Evolutionary conservation across 2,329 filamentous ascomycete genomes (phyloP).

Genomic region (Bipolaris gigantea): DNA sequence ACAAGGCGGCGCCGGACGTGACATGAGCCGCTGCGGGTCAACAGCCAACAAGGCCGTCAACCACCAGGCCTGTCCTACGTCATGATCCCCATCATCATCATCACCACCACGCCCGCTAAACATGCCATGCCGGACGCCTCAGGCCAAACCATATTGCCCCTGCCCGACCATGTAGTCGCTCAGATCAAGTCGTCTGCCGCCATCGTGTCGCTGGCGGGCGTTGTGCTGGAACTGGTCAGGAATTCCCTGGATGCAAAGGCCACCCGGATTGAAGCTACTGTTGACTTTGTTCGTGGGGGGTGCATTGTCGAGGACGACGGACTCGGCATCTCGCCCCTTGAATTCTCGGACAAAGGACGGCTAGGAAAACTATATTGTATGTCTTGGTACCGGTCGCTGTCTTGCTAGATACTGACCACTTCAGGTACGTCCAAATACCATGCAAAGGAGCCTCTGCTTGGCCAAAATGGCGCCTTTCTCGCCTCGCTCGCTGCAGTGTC

Average conservation of each 20-base stretch:
- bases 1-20: slow-evolving; percentile 8
- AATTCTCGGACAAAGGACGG: slow-evolving; percentile 72
- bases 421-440: slow-evolving; percentile 77
- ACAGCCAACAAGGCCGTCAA: slow-evolving; percentile 5
- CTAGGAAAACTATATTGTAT: slow-evolving; percentile 73
- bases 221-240: slow-evolving; percentile 71
- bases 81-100: slow-evolving; percentile 15
- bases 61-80: slow-evolving; percentile 9
- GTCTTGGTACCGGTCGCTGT: slow-evolving; percentile 12
- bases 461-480: slow-evolving; percentile 73
- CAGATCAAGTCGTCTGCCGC: slow-evolving; percentile 84
- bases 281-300: slow-evolving; percentile 75
- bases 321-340: slow-evolving; percentile 69
- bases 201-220: slow-evolving; percentile 73
- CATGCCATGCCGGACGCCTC: background rate
- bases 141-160: slow-evolving; percentile 59
- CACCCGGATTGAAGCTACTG: slow-evolving; percentile 65
- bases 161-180: slow-evolving; percentile 71
- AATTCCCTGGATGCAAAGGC: slow-evolving; percentile 85
- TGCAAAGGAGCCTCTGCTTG: slow-evolving; percentile 56
- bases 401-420: slow-evolving; percentile 8
- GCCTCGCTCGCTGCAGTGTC: slow-evolving; percentile 76
- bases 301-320: slow-evolving; percentile 87
- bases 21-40: slow-evolving; percentile 12
- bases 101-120: background rate